Evolutionary conservation across 345 rosid genomes (phyloP), one percentile per base, ranked within the genome.

Genomic region (Microcos paniculata): DNA sequence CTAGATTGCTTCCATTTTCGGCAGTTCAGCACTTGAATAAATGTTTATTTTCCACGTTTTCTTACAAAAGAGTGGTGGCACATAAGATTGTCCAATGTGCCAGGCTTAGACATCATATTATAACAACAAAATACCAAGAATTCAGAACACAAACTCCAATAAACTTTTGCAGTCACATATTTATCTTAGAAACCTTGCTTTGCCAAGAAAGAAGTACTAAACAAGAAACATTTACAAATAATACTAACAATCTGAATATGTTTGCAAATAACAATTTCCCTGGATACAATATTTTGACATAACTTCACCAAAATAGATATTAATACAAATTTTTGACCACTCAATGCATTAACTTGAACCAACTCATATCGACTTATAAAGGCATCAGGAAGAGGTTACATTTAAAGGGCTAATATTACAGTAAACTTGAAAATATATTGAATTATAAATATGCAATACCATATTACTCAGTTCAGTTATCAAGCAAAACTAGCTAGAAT

Each of bases 401-500:
- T 8, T 55, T 71, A 52, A 7, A 40, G 40, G 70, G 79, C 24
- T 48, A 67, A 56, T 52, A 72, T 18, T 68, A 23, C 16, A 68
- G 26, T 38, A n/a, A 68, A 30, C 57, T 28, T 3, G 38, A 45
- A 63, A 15, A 0, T 15, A 4, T 48, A 15, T 49, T 49, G 24
- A 49, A 49, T 35, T 35, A 35, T 7, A 35, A 35, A 35, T 48
- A 30, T 49, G 58, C 58, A 51, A 49, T 1, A 11, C 58, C 42
- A 53, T 5, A 48, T 15, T 11, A 57, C n/a, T 65, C 62, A 11
- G n/a, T n/a, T n/a, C n/a, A n/a, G 57, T 18, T 40, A 70, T 65
- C 30, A 8, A 64, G 61, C 15, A 70, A 70, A 77, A 62, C 35
- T n/a, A 70, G 73, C n/a, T n/a, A n/a, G 56, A 55, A 59, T 51